Evolutionary conservation across 441 rosid species (phyloP).

Genomic region (Adansonia grandidieri): DNA sequence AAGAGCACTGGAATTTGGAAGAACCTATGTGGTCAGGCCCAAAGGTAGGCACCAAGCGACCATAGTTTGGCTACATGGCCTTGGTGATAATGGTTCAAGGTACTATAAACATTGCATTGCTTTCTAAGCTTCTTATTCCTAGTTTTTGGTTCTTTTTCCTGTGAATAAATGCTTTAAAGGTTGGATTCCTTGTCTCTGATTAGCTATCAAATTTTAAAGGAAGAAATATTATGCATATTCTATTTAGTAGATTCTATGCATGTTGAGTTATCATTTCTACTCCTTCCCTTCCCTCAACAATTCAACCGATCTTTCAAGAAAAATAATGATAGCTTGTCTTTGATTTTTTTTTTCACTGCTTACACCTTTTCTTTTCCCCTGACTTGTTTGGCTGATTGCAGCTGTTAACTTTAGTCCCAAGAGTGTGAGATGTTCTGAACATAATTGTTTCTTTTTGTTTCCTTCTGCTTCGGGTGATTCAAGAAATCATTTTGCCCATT

Average conservation of each 20-base stretch:
- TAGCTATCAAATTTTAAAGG: neutral
- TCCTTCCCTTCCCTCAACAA: neutral
- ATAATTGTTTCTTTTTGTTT: neutral
- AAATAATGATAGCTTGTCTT: neutral
- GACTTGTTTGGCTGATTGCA: conserved; percentile 10
- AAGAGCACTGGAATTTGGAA: too few species aligned
- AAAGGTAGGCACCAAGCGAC: conserved; percentile 94
- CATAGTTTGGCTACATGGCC: conserved; percentile 95
- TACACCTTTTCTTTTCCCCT: neutral
- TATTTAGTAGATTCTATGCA: neutral
- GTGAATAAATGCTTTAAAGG: too few species aligned
- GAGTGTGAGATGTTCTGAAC: neutral
- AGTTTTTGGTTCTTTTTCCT: neutral
- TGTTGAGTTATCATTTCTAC: neutral
- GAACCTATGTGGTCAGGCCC: conserved; percentile 73
- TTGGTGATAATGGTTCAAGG: conserved; percentile 94
- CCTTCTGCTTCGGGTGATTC: neutral
- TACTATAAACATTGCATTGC: conserved; percentile 30
- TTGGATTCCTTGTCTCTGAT: neutral
- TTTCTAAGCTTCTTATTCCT: neutral
- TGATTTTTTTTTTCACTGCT: conserved; percentile 8
- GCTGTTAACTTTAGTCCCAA: neutral
- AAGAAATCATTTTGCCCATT: neutral
- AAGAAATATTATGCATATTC: neutral
- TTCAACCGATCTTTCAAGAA: neutral